Evolutionary conservation across 2,329 filamentous ascomycete genomes (phyloP), one percentile per base, ranked within the genome.

Genomic region (Diaporthe ilicicola): DNA sequence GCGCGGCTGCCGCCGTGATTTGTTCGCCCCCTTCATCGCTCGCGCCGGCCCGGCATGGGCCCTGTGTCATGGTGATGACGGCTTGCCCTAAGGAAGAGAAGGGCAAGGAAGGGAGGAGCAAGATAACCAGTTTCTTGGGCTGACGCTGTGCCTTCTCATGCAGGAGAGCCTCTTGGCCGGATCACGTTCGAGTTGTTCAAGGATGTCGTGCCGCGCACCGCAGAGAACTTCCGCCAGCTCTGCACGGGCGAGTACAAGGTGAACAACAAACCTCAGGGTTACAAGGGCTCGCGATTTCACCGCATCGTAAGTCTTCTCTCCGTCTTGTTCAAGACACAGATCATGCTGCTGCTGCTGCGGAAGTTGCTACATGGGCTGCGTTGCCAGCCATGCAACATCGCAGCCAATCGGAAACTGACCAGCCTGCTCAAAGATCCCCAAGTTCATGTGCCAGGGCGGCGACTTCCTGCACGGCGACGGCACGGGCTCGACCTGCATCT

Each of bases 361-460:
- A 29, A 22, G 3, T 15, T 19, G 22, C 15, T n/a, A 13, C 22
- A 12, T 2, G 13, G n/a, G 22, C 34, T 17, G 34, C 10, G 5
- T 9, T 27, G 34, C 48, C 8, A 46, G 37, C 27, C 19, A 27
- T 12, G 15, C 29, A 10, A 9, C 17, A 9, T 37, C 44, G 65
- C 22, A 67, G 72, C 73, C 55, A 75, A 51, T 27, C 9, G 22
- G 3, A 10, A 17, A 55, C 50, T 62, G 24, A 69, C 46, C 39
- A 13, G 10, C 22, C 17, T n/a, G 10, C 42, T 29, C 29, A 15
- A 29, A 97, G 94, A 97, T 98, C 81, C 93, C 93, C 83, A 93
- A 93, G 77, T 98, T 98, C 84, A 98, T 98, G 95, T 93, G 96
- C 78, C 96, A 99, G 82, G 95, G 95, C 55, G 96, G 96, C 67